phyloP scores from a whole-genome alignment of 2,329 filamentous ascomycete species.

The Sarocladiaceae sp. region DNA sequence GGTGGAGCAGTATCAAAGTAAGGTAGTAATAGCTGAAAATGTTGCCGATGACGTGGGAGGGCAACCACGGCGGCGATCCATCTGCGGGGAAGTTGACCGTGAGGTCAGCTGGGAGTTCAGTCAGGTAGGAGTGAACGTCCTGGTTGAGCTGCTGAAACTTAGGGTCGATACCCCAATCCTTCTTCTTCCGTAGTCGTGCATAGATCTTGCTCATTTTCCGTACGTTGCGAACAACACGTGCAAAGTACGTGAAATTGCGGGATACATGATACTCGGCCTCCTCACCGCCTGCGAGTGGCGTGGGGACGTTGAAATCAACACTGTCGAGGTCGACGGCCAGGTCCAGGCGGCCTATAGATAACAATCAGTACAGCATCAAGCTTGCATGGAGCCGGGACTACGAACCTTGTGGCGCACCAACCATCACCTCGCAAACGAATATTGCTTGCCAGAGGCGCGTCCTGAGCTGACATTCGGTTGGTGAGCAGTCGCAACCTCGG shows the following conservation, averaged over 20 bases:
- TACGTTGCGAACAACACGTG: conserved; percentile 71
- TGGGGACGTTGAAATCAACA: conserved; percentile 65
- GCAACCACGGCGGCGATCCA: conserved; percentile 74
- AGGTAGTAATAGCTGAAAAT: conserved; percentile 86
- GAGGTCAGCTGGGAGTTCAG: conserved; percentile 71
- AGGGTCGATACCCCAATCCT: conserved; percentile 83
- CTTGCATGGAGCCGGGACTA: not conserved
- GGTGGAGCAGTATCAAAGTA: conserved; percentile 76
- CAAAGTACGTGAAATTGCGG: conserved; percentile 77
- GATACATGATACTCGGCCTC: conserved; percentile 71
- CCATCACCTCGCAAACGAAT: conserved; percentile 82
- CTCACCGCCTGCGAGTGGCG: conserved; percentile 60
- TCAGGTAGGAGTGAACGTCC: conserved; percentile 67
- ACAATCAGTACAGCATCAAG: conserved; percentile 12
- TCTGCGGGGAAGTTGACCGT: conserved; percentile 71
- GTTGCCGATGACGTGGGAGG: conserved; percentile 83
- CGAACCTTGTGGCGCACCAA: conserved; percentile 83
- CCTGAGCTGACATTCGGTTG: conserved; percentile 74
- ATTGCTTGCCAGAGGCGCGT: conserved; percentile 87
- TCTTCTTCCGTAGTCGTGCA: conserved; percentile 64
- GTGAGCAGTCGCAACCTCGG: conserved; percentile 59
- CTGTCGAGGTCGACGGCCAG: conserved; percentile 68
- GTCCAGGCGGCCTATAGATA: conserved; percentile 64
- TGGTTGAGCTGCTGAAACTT: conserved; percentile 75
- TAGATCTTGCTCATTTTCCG: conserved; percentile 71